Evolutionary conservation across 2,329 filamentous ascomycete species (phyloP), one percentile per base, ranked within the genome.

Genomic region (Trichoderma breve): DNA sequence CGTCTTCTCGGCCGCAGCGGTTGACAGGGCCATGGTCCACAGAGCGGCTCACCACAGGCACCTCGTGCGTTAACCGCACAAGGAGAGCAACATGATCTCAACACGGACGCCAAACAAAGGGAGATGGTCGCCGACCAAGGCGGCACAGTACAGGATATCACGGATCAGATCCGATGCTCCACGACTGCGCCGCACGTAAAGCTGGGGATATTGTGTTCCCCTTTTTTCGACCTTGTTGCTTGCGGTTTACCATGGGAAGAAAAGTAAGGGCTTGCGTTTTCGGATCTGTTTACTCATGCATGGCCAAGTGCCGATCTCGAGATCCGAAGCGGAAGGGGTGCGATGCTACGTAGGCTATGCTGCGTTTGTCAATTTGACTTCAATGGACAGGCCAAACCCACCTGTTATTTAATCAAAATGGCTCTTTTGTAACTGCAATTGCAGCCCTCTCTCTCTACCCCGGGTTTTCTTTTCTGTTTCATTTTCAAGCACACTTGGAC

Each of bases 361-460:
- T 34, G n/a, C 18, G 57, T 34, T 34, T 15, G 21, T 55, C 47
- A 28, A 21, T 34, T 53, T 36, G 43, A 53, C 24, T 24, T 53
- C 21, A 53, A 24, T 24, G 47, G 47, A 53, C 11, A 53, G 47
- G 47, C 24, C 12, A 65, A 30, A 30, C 47, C 63, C 63, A 65
- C 63, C 39, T 26, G 28, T 55, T 34, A 55, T 65, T 53, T 34
- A 55, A 53, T 30, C 43, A n/a, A 53, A 28, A 21, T 26, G 12
- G 24, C 3, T 57, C 18, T 9, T 28, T 57, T 28, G 14, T 57
- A 26, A 39, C 63, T 26, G 53, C 64, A 24, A 60, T 34, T 32
- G n/a, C 65, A 60, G 12, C 57, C 43, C 55, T 69, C 55, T 69
- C 55, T 69, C 55, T 69, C 66, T 69, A 61, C 66, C 55, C 66